phyloP scores from a whole-genome alignment of 345 rosid genomes.

The Corchorus capsularis region DNA sequence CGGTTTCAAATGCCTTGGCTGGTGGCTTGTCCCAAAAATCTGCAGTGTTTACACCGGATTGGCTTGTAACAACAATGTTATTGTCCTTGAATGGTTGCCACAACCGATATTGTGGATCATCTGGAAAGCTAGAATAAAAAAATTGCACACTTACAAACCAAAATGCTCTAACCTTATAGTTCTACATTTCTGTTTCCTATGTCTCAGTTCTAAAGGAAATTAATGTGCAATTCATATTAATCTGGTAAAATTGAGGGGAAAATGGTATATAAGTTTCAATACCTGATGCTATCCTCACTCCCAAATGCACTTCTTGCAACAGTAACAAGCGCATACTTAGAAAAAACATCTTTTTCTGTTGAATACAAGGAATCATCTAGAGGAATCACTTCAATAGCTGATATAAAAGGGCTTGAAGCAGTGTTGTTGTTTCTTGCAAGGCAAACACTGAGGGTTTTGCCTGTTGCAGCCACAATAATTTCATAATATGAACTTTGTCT shows the following conservation, averaged over 20 bases:
- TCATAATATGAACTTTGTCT: constrained; percentile 73
- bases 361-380: constrained; percentile 67
- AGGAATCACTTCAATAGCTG: constrained; percentile 62
- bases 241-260: no score
- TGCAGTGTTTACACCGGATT: constrained; percentile 38
- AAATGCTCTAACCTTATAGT: constrained; percentile 14
- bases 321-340: constrained; percentile 50
- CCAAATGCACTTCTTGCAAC: constrained; percentile 70
- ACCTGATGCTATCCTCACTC: constrained; percentile 53
- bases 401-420: constrained; percentile 66
- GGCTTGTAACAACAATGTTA: constrained; percentile 40
- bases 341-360: constrained; percentile 37
- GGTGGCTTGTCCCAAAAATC: constrained; percentile 87
- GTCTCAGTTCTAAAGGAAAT: neutral
- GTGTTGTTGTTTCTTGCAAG: constrained; percentile 71
- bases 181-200: neutral
- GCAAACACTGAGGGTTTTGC: constrained; percentile 62
- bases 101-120: constrained; percentile 59
- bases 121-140: constrained; percentile 69
- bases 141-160: constrained; percentile 16
- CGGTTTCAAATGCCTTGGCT: constrained; percentile 46
- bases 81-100: constrained; percentile 75
- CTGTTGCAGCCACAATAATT: constrained; percentile 49
- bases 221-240: neutral
- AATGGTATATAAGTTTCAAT: constrained; percentile 15